Evolutionary conservation across 257 asterid species (phyloP).

Genomic region (Oldenlandia corymbosa): DNA sequence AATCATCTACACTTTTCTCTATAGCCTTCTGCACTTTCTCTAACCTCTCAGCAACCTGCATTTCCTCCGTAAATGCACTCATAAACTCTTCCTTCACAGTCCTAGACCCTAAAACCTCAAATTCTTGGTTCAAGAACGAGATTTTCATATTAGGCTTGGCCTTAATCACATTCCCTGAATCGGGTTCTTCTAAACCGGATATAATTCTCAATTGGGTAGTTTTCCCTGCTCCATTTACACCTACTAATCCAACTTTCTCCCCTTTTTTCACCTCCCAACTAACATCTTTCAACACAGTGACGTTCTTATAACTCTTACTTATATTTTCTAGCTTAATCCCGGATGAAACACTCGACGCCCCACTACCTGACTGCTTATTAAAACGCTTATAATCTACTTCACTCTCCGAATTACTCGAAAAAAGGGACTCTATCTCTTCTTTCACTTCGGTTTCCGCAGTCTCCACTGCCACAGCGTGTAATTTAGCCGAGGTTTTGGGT

Average conservation of each 20-base stretch:
- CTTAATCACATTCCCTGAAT: conserved; percentile 85
- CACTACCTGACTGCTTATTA: conserved; percentile 33
- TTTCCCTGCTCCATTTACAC: conserved; percentile 97
- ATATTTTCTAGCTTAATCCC: conserved; percentile 85
- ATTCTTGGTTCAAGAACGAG: conserved; percentile 84
- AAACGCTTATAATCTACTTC: conserved; percentile 43
- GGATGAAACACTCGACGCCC: conserved; percentile 83
- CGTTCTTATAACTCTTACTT: conserved; percentile 75
- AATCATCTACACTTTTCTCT: conserved; percentile 85
- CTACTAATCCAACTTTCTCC: conserved; percentile 90
- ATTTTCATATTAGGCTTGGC: conserved; percentile 75
- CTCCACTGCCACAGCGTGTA: conserved; percentile 61
- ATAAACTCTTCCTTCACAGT: conserved; percentile 86
- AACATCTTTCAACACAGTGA: conserved; percentile 74
- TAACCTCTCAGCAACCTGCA: conserved; percentile 79
- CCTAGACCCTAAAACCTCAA: conserved; percentile 69
- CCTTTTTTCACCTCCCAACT: conserved; percentile 94
- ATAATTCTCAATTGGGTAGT: conserved; percentile 93
- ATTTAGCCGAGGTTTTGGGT: conserved; percentile 34
- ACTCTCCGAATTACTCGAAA: conserved; percentile 32
- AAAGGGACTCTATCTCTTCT: conserved; percentile 68
- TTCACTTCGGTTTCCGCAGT: conserved; percentile 50
- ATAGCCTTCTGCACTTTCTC: conserved; percentile 94
- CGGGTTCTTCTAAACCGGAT: conserved; percentile 84
- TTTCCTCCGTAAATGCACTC: conserved; percentile 94